phyloP scores from a whole-genome alignment of 257 asterid genomes.

The Petunia axillaris region DNA sequence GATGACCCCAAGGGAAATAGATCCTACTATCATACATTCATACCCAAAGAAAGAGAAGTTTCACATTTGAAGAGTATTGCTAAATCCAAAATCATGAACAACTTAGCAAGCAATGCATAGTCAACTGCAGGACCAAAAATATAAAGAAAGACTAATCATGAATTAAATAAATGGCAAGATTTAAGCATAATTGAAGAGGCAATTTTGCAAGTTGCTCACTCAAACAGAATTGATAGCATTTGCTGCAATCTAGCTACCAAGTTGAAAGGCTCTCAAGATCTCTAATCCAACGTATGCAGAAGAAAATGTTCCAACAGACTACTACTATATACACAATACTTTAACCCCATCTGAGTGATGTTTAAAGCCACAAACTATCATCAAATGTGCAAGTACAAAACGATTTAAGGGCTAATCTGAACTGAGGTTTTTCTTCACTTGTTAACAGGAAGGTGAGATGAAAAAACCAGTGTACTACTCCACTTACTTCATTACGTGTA shows the following conservation, averaged over 20 bases:
- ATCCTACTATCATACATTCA: background rate
- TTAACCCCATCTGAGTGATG: background rate
- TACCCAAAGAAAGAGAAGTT: background rate
- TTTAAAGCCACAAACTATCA: background rate
- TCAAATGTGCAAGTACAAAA: background rate
- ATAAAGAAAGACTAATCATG: no score
- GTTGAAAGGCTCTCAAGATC: background rate
- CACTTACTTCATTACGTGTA: background rate
- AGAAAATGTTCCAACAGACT: background rate
- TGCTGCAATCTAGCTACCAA: background rate
- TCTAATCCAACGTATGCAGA: background rate
- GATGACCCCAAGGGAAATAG: background rate
- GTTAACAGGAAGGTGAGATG: background rate
- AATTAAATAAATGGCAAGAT: no score
- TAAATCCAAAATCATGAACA: background rate
- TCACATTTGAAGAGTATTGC: background rate
- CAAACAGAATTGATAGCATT: background rate
- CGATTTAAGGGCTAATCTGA: background rate
- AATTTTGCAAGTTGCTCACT: no score
- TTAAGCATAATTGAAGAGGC: no score
- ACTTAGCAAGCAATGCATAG: background rate
- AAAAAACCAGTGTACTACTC: background rate
- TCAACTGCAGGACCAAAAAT: no score
- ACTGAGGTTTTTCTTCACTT: background rate
- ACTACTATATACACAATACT: background rate